Evolutionary conservation across 2,329 filamentous ascomycete genomes (phyloP).

Genomic region (Sphaceloma murrayae): DNA sequence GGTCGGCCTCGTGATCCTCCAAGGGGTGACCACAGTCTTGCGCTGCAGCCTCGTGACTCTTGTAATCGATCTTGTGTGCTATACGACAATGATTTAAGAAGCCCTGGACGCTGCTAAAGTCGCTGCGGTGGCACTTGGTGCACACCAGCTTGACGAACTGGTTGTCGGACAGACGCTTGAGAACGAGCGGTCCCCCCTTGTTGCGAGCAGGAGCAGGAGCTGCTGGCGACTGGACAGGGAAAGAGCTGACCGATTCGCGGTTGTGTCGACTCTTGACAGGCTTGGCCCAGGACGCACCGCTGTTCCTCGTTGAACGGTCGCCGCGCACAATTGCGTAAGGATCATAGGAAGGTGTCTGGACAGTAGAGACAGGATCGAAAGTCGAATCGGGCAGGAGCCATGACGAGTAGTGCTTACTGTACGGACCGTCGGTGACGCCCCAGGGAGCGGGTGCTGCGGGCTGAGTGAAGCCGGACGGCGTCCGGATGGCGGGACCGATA

Average conservation of each 20-base stretch:
- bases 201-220: conserved; percentile 66
- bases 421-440: conserved; percentile 84
- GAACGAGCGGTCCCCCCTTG: conserved; percentile 59
- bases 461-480: conserved; percentile 52
- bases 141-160: conserved; percentile 85
- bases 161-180: conserved; percentile 74
- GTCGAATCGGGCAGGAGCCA: conserved; percentile 85
- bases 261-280: conserved; percentile 46
- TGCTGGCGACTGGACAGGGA: conserved; percentile 46
- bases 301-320: conserved; percentile 73
- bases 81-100: conserved; percentile 99
- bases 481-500: conserved; percentile 59
- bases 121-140: conserved; percentile 71
- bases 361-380: conserved; percentile 53
- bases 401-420: conserved; percentile 86
- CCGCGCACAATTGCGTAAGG: conserved; percentile 20
- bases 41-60: conserved; percentile 91
- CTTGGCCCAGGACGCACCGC: conserved; percentile 46
- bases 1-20: conserved; percentile 51
- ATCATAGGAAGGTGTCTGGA: conserved; percentile 20
- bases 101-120: conserved; percentile 95
- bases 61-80: conserved; percentile 84
- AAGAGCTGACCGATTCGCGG: conserved; percentile 51
- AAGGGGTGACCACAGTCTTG: conserved; percentile 76
- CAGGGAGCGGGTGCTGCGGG: conserved; percentile 78